Base-by-base conservation (phyloP, 768 basidiomycete genomes). In the Xerocomellus dryophilus region DNA sequence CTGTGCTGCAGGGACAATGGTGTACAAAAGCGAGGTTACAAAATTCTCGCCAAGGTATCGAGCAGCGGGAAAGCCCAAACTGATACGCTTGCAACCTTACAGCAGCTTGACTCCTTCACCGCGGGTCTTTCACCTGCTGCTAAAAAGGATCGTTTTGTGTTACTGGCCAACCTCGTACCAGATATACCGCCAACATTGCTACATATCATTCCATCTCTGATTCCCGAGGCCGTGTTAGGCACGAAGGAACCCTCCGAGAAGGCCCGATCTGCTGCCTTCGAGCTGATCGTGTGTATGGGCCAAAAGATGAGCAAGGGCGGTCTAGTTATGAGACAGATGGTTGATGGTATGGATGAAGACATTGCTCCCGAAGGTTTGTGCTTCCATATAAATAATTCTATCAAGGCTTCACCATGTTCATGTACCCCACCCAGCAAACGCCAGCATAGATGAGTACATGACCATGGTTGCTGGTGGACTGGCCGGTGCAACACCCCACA, bases 241-340 rank as follows among this genome's bases (percentile, higher is more conserved):
- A 98, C 95, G 12, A 99, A 99, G 69, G 96, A 99, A 67, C 91
- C 94, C 4, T 96, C 96, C 32, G 93, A 94, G 68, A 93, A 91
- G 64, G 86, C 94, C 0, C 81, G 97, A 44, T 79, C 78, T 47
- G 92, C 88, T 5, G 94, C 95, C 2, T 99, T 96, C 67, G 92
- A 95, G 12, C 72, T 97, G 42, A 78, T 98, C 46, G 81, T 98
- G 11, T 81, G 83, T 7, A 96, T 99, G 93, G 97, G 92, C 3
- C 78, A 78, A 62, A 97, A 94, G 74, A 97, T 98, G 93, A 79
- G 77, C 31, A 72, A 78, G 51, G 97, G 96, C 14, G 97, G 96
- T 34, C 73, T 86, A 9, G 90, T 98, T 31, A 85, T 84, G 67
- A 78, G 88, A 43, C 77, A 78, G 61, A 74, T 91, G 70, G 75